phyloP scores from a whole-genome alignment of 2,329 filamentous ascomycete species.

The Tothia fuscella region DNA sequence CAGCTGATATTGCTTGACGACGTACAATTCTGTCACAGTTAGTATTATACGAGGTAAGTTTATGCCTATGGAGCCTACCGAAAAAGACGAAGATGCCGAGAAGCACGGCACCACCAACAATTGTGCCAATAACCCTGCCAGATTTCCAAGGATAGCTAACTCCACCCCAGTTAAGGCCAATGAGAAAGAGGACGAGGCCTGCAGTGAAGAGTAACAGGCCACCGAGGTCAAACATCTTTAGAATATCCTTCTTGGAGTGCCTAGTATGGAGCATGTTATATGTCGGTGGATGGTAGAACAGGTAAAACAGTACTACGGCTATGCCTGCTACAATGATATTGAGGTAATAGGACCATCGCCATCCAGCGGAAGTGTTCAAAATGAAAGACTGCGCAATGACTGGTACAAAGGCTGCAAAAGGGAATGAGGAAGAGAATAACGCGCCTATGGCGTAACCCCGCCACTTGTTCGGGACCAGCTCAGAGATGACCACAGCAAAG shows the following conservation, averaged over 20 bases:
- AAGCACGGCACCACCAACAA: slow-evolving; percentile 26
- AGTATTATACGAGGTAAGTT: too few relatives aligned
- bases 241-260: slow-evolving; percentile 17
- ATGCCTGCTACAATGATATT: slow-evolving; percentile 20
- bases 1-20: slow-evolving; percentile 26
- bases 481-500: slow-evolving; percentile 14
- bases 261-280: slow-evolving; percentile 21
- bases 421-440: slow-evolving; percentile 14
- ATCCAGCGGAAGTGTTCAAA: slow-evolving; percentile 3
- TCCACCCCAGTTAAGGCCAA: slow-evolving; percentile 36
- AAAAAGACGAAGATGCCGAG: too few relatives aligned
- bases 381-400: slow-evolving; percentile 9
- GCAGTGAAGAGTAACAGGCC: slow-evolving; percentile 35
- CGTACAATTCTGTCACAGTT: slow-evolving; percentile 13
- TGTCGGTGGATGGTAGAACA: slow-evolving; percentile 20
- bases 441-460: slow-evolving; percentile 14
- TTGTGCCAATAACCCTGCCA: slow-evolving; percentile 6
- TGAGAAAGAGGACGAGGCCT: slow-evolving; percentile 33
- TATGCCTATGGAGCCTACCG: slow-evolving; percentile 18
- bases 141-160: slow-evolving; percentile 10
- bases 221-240: slow-evolving; percentile 37
- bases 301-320: slow-evolving; percentile 20
- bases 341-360: slow-evolving; percentile 21
- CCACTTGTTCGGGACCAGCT: slow-evolving; percentile 15
- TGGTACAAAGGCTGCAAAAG: slow-evolving; percentile 10